phyloP scores from a whole-genome alignment of 106 monocot genomes.

The Agapanthus africanus region DNA sequence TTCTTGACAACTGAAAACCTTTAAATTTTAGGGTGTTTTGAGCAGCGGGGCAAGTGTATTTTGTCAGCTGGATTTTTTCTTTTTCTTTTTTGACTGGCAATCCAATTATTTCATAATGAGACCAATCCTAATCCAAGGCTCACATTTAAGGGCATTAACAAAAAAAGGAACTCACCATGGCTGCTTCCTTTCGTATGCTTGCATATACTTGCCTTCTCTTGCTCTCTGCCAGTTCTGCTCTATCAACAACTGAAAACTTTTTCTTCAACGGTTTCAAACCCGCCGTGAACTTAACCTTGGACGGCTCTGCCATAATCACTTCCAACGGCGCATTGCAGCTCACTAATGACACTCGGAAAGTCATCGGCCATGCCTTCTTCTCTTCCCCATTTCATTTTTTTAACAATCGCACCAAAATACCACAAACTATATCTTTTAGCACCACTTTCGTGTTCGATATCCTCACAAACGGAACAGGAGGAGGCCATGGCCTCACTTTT shows the following conservation, averaged over 20 bases:
- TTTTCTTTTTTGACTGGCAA: no score
- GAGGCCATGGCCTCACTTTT: constrained; percentile 27
- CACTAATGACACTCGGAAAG: constrained; percentile 16
- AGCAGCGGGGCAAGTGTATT: no score
- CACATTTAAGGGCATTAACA: no score
- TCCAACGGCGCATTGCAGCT: constrained; percentile 22
- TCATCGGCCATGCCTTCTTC: constrained; percentile 26
- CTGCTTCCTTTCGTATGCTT: no score
- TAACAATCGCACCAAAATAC: not conserved
- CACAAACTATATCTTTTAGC: constrained; percentile 12
- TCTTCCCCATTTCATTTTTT: constrained; percentile 10
- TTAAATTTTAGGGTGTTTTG: no score
- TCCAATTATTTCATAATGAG: no score
- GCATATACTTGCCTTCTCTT: no score
- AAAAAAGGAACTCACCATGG: no score
- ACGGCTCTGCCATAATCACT: constrained; percentile 11
- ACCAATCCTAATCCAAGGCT: no score
- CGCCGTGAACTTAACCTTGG: not conserved
- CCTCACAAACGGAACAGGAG: constrained; percentile 11
- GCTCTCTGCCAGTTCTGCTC: no score
- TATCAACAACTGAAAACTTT: not conserved
- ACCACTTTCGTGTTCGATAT: constrained; percentile 23
- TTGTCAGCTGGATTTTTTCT: no score
- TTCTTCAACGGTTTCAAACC: constrained; percentile 3
- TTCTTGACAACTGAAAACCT: no score